A percentile compares a stretch with the other conserved stretches of the same genome.
Evolutionary conservation across 306 rosid species (phyloP).

Genomic region (Castanea crenata): DNA sequence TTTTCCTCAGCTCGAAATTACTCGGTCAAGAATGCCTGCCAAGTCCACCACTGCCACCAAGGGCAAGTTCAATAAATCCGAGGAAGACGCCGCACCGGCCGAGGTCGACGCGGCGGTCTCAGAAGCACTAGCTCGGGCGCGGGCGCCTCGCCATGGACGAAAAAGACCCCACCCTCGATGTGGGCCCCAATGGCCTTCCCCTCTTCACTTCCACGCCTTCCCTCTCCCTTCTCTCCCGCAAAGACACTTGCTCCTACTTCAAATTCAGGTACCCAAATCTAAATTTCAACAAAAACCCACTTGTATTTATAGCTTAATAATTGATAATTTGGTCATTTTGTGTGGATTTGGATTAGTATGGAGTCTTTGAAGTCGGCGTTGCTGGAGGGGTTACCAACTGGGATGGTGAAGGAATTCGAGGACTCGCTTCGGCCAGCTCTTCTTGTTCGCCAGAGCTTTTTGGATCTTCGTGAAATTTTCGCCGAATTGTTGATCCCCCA

Average conservation of each 20-base stretch:
- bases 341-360: constrained; percentile 34
- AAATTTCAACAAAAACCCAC: no score
- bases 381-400: constrained; percentile 81
- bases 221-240: constrained; percentile 54
- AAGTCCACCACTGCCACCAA: constrained; percentile 26
- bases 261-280: constrained; percentile 50
- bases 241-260: constrained; percentile 58
- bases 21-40: constrained; percentile 42
- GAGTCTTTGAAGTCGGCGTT: constrained; percentile 53
- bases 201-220: constrained; percentile 65
- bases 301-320: not conserved
- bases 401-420: constrained; percentile 87
- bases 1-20: constrained; percentile 20
- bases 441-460: constrained; percentile 76
- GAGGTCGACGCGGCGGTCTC: constrained; percentile 38
- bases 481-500: constrained; percentile 70
- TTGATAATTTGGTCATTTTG: not conserved
- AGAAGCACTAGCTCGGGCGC: constrained; percentile 55
- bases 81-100: constrained; percentile 24
- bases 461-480: constrained; percentile 89
- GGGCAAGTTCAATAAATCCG: constrained; percentile 19
- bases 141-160: constrained; percentile 72
- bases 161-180: constrained; percentile 59
- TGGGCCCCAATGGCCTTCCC: constrained; percentile 66
- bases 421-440: constrained; percentile 69